A percentile compares a stretch with the other conserved stretches of the same genome.
phyloP scores from a whole-genome alignment of 768 basidiomycete genomes.

The Flagelloscypha sp. region DNA sequence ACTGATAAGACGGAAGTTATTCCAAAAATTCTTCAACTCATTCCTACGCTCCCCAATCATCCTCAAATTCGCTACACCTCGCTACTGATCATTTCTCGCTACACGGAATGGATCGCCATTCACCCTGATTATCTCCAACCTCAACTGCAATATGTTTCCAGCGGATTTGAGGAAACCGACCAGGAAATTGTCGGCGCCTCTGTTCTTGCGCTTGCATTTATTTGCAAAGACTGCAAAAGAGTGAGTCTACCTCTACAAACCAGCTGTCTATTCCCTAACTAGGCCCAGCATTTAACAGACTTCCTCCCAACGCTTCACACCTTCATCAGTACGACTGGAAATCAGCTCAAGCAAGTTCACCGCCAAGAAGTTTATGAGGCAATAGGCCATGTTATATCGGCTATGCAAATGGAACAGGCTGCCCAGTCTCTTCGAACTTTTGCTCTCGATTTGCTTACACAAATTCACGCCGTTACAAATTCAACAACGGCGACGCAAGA shows the following conservation, averaged over 20 bases:
- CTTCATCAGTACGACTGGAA: conserved; percentile 74
- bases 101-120: conserved; percentile 91
- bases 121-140: conserved; percentile 82
- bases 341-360: conserved; percentile 79
- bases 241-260: conserved; percentile 44
- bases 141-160: conserved; percentile 86
- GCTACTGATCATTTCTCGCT: conserved; percentile 87
- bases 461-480: conserved; percentile 56
- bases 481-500: conserved; percentile 52
- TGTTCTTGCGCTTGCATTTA: conserved; percentile 90
- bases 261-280: too few species aligned
- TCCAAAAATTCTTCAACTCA: conserved; percentile 94
- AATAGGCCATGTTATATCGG: conserved; percentile 89
- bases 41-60: conserved; percentile 83
- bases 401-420: conserved; percentile 85
- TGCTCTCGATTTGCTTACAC: conserved; percentile 72
- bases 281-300: conserved; percentile 83
- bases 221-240: conserved; percentile 94
- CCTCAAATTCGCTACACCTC: conserved; percentile 93
- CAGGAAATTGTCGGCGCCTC: conserved; percentile 86
- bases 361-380: conserved; percentile 90
- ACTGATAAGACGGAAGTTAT: conserved; percentile 76
- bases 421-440: conserved; percentile 84
- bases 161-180: conserved; percentile 80
- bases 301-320: conserved; percentile 88